Evolutionary conservation across 129 eudicot species (phyloP), one percentile per base, ranked within the genome.

Genomic region (Cynara cardunculus): DNA sequence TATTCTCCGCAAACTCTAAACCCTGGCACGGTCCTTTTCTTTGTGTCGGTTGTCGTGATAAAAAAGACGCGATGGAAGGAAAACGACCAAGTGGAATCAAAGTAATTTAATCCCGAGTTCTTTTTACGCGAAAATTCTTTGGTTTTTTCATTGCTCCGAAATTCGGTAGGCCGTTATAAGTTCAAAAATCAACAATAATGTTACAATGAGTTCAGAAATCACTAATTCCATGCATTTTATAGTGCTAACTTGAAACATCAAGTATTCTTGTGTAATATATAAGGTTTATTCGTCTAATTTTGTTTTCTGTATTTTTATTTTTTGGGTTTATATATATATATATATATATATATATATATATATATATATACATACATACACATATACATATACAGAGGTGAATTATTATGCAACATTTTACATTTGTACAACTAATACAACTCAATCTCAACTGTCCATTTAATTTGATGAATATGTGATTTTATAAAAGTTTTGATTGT

Each of bases 51-150:
- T 90, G 95, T 46, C 87, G 84, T 19, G 49, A 86, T 39, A 90
- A 90, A 84, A 88, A 90, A 76, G 95, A 90, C 27, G 95, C 95
- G 70, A 90, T 90, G 94, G 94, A 90, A 86, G 91, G 94, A 65
- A 90, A 88, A 71, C 86, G 91, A 19, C 94, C 94, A 8, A 89
- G 89, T 80, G 92, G 93, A 82, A 86, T 90, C 76, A 92, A 81
- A 80, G 91, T 69, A 26, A 32, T 67, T 69, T 81, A 26, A 76
- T 24, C 11, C 41, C 19, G n/a, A 2, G 25, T n/a, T 59, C 24
- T 21, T 75, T 59, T 35, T 25, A 30, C 24, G 10, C 11, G 37
- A 35, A 80, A 59, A 82, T 85, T 88, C 84, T 81, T 81, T 81
- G 56, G 76, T 81, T 82, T 77, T 78, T 80, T 32, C 44, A 75